phyloP scores from a whole-genome alignment of 2,329 filamentous ascomycete genomes.

The Thermoascus crustaceus region DNA sequence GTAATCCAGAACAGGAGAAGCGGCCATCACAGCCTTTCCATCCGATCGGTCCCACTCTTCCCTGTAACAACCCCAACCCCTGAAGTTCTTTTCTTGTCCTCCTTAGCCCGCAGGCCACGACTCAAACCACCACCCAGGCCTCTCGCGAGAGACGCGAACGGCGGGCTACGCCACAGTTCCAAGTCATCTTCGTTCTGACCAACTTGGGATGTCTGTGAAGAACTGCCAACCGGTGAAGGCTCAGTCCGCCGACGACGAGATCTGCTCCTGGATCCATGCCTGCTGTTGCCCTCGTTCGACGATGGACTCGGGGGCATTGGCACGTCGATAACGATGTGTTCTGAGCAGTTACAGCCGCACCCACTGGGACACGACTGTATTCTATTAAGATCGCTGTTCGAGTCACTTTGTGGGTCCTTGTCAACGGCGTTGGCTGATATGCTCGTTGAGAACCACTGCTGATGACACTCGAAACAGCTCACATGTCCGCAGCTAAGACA shows the following conservation, averaged over 20 bases:
- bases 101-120: slow-evolving; percentile 28
- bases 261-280: slow-evolving; percentile 1
- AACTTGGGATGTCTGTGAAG: neutral
- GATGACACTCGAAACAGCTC: slow-evolving; percentile 38
- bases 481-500: slow-evolving; percentile 43
- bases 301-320: slow-evolving; percentile 20
- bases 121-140: slow-evolving; percentile 36
- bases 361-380: slow-evolving; percentile 35
- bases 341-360: slow-evolving; percentile 41
- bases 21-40: too few species aligned
- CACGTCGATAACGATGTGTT: slow-evolving; percentile 27
- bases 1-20: too few species aligned
- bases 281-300: neutral
- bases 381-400: slow-evolving; percentile 6
- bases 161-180: slow-evolving; percentile 28
- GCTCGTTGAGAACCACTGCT: slow-evolving; percentile 30
- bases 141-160: slow-evolving; percentile 33
- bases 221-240: neutral
- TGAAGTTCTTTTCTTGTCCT: slow-evolving; percentile 22
- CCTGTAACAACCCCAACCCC: slow-evolving; percentile 7
- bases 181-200: slow-evolving; percentile 28
- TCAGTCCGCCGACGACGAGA: slow-evolving; percentile 1
- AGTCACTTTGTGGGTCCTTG: slow-evolving; percentile 2
- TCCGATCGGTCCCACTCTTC: slow-evolving; percentile 7
- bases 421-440: neutral